Conservation (phyloP, 2,329 filamentous ascomycete species). For the Alternaria infectoria region DNA sequence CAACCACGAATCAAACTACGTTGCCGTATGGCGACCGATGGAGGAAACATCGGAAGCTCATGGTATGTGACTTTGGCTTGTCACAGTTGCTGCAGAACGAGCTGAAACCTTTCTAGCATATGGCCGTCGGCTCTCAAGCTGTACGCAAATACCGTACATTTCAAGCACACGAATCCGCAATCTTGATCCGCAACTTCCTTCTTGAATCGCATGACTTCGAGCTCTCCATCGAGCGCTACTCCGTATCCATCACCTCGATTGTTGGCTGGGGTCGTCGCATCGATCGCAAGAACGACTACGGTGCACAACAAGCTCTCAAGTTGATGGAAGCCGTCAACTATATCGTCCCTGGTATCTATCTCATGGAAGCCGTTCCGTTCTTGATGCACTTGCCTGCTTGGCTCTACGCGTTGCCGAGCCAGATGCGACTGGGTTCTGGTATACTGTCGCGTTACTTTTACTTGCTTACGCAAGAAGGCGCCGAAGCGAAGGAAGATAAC, state of each 20-base stretch:
- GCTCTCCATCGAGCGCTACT: not conserved
- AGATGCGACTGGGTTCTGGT: not conserved
- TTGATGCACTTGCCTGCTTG: not conserved
- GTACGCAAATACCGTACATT: not conserved
- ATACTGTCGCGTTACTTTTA: not conserved
- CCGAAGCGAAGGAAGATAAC: not conserved
- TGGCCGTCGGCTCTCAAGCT: not conserved
- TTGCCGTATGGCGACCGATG: not conserved
- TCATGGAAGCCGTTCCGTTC: not conserved
- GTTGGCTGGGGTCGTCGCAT: not conserved
- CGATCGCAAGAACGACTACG: not conserved
- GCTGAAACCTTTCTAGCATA: not conserved
- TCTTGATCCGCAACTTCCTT: not conserved
- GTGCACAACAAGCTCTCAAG: not conserved
- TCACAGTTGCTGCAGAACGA: accelerated
- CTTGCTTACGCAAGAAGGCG: not conserved
- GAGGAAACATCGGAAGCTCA: not conserved
- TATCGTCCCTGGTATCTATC: not conserved
- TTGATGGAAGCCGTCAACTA: not conserved
- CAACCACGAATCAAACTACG: not conserved
- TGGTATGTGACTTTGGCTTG: not conserved
- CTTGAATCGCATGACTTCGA: not conserved
- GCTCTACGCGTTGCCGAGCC: not conserved
- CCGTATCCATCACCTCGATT: not conserved
- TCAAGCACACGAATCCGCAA: not conserved